Evolutionary conservation across 495 filamentous ascomycete genomes (phyloP).

Genomic region (Bathelium albidoporum): DNA sequence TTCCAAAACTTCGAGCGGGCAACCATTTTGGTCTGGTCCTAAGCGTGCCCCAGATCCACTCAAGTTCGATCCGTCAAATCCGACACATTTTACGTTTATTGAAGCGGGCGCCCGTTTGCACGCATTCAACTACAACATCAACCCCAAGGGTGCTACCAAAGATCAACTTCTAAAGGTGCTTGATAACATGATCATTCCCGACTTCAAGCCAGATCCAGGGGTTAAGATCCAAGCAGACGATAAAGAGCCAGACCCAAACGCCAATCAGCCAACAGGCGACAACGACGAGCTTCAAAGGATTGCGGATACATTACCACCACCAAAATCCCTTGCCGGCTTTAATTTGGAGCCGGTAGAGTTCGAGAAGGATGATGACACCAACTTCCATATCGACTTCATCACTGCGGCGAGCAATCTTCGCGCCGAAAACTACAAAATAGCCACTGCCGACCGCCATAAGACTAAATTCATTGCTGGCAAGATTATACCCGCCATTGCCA

Average conservation of each 20-base stretch:
- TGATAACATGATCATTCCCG: slow-evolving; percentile 89
- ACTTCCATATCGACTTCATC: slow-evolving; percentile 99
- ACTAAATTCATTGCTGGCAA: slow-evolving; percentile 99
- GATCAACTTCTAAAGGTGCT: slow-evolving; percentile 65
- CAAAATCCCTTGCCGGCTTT: slow-evolving; percentile 73
- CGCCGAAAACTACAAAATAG: slow-evolving; percentile 95
- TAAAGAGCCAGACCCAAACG: slow-evolving; percentile 89
- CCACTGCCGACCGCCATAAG: slow-evolving; percentile 83
- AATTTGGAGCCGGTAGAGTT: slow-evolving; percentile 89
- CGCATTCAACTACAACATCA: slow-evolving; percentile 96
- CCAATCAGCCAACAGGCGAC: slow-evolving; percentile 46
- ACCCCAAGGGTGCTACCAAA: slow-evolving; percentile 58
- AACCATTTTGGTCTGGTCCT: slow-evolving; percentile 95
- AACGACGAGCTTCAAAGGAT: slow-evolving; percentile 60
- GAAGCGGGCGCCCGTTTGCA: slow-evolving; percentile 85
- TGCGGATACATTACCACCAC: slow-evolving; percentile 54
- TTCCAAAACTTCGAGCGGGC: slow-evolving; percentile 72
- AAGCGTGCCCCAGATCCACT: slow-evolving; percentile 92
- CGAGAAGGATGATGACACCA: slow-evolving; percentile 98
- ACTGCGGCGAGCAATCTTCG: slow-evolving; percentile 93
- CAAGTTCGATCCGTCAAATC: slow-evolving; percentile 74
- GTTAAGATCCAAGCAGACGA: slow-evolving; percentile 98
- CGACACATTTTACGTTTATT: slow-evolving; percentile 77
- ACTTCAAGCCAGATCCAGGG: slow-evolving; percentile 81
- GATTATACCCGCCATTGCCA: slow-evolving; percentile 98